Conservation (phyloP, 352 stramenopile species). For the Pythium brachiatum region DNA sequence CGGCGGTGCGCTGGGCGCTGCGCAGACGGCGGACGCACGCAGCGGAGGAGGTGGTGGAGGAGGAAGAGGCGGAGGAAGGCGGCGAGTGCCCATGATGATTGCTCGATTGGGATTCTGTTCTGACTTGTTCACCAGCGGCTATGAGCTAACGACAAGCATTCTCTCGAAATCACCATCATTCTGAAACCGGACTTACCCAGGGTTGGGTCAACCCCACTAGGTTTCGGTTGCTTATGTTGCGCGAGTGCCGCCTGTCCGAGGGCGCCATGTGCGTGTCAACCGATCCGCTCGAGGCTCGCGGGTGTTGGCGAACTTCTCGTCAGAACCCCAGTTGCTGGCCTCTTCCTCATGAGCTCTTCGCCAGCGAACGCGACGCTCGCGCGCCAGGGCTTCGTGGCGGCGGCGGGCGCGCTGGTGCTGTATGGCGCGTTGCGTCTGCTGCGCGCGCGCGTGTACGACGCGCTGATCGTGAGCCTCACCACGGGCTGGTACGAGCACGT, state of each 20-base stretch:
- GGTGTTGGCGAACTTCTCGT: conserved; percentile 10
- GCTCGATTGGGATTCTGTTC: background rate
- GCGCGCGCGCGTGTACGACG: conserved; percentile 85
- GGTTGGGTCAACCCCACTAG: too few species aligned
- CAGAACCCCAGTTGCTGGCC: conserved; percentile 11
- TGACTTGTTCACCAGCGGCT: too few species aligned
- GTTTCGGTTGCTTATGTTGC: background rate
- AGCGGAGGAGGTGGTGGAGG: background rate
- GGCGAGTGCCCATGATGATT: background rate
- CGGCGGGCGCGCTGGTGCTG: conserved; percentile 32
- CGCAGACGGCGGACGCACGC: background rate
- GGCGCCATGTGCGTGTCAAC: background rate
- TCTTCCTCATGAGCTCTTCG: conserved; percentile 1
- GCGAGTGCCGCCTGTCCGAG: background rate
- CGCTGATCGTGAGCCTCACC: conserved; percentile 85
- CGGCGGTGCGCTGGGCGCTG: conserved; percentile 14
- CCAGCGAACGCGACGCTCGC: conserved; percentile 12
- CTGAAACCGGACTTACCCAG: too few species aligned
- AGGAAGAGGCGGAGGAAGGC: background rate
- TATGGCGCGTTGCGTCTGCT: conserved; percentile 53
- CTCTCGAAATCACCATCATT: conserved; percentile 4
- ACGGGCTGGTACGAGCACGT: conserved; percentile 89
- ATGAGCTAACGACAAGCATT: too few species aligned
- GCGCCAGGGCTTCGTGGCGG: conserved; percentile 20
- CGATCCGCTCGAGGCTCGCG: too few species aligned